phyloP scores from a whole-genome alignment of 352 stramenopile species.

The Phytophthora lateralis region DNA sequence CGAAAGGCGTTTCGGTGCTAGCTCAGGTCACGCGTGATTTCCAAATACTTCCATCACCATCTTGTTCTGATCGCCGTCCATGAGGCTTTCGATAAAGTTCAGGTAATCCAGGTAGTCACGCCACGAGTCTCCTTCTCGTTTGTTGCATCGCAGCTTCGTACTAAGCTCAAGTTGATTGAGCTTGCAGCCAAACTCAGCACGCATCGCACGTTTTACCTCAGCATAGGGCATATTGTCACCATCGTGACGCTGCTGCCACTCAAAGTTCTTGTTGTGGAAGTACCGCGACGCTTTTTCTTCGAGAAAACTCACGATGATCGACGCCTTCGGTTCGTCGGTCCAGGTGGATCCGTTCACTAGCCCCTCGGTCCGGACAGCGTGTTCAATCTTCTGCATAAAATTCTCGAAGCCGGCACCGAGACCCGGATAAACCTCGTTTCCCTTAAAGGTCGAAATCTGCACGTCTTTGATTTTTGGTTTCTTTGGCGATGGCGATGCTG shows the following conservation, averaged over 20 bases:
- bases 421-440: conserved; percentile 8
- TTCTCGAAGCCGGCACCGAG: conserved; percentile 11
- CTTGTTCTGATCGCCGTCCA: conserved; percentile 9
- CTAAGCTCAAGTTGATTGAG: conserved; percentile 13
- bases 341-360: conserved; percentile 14
- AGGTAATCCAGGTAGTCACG: conserved; percentile 12
- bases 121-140: conserved; percentile 4
- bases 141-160: conserved; percentile 1
- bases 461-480: conserved; percentile 20
- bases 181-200: conserved; percentile 5
- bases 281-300: conserved; percentile 11
- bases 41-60: conserved; percentile 10
- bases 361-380: conserved; percentile 3
- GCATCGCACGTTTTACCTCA: neutral
- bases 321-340: conserved; percentile 13
- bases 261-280: conserved; percentile 16
- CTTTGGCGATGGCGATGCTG: neutral
- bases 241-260: conserved; percentile 5
- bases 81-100: conserved; percentile 15
- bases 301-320: conserved; percentile 13
- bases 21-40: neutral
- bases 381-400: conserved; percentile 9
- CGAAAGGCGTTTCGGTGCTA: neutral
- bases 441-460: neutral
- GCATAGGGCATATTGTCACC: neutral